Evolutionary conservation across 2,329 filamentous ascomycete species (phyloP).

Genomic region (Colletotrichum agaves): DNA sequence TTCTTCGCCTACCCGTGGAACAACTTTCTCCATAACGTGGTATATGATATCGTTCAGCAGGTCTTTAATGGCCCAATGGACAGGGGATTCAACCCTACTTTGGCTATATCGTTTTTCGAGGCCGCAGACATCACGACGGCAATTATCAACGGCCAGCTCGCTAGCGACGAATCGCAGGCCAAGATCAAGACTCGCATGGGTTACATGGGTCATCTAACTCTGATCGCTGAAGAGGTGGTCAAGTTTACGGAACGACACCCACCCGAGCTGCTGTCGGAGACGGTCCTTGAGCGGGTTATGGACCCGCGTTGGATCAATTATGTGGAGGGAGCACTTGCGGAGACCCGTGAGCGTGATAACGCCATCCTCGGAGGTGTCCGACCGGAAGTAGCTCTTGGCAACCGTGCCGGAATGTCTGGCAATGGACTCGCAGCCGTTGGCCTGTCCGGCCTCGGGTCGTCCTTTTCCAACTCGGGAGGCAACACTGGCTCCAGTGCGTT

Average conservation of each 20-base stretch:
- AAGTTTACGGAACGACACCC: constrained; percentile 97
- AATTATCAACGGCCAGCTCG: constrained; percentile 89
- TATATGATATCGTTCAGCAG: constrained; percentile 98
- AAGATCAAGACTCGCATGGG: constrained; percentile 90
- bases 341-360: constrained; percentile 95
- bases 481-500: constrained; percentile 36
- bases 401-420: constrained; percentile 69
- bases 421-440: constrained; percentile 55
- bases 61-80: constrained; percentile 99
- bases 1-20: constrained; percentile 99
- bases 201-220: constrained; percentile 97
- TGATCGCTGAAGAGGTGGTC: constrained; percentile 97
- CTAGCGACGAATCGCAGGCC: constrained; percentile 86
- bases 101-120: constrained; percentile 94
- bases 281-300: constrained; percentile 88
- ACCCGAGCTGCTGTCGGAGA: constrained; percentile 84
- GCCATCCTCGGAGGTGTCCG: constrained; percentile 96
- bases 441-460: constrained; percentile 52
- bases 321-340: constrained; percentile 90
- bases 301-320: constrained; percentile 93
- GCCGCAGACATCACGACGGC: constrained; percentile 88
- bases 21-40: constrained; percentile 98
- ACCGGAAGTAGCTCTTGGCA: constrained; percentile 87
- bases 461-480: constrained; percentile 44
- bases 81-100: constrained; percentile 87